A percentile compares a stretch with the other conserved stretches of the same genome.
phyloP scores from a whole-genome alignment of 306 rosid genomes.

The Comarum palustre region DNA sequence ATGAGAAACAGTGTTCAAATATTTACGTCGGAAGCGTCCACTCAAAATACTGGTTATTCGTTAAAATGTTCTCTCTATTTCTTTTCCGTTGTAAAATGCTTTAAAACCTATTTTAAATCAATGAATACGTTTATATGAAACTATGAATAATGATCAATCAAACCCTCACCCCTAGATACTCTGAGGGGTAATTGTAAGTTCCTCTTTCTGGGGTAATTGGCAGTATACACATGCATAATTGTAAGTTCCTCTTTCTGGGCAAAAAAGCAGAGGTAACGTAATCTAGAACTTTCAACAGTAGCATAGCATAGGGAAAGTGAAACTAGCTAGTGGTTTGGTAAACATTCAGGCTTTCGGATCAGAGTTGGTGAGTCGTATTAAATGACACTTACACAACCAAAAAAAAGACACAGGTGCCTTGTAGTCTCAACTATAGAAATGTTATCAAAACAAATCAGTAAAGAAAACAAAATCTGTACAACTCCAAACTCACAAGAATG shows the following conservation, averaged over 20 bases:
- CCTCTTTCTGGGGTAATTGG: neutral
- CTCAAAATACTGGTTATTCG: neutral
- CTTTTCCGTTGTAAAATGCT: neutral
- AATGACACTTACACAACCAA: neutral
- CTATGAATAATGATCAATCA: neutral
- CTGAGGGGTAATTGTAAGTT: neutral
- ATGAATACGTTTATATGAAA: neutral
- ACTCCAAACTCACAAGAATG: neutral
- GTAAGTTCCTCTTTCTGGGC: neutral
- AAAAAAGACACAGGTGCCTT: neutral
- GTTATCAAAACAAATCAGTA: neutral
- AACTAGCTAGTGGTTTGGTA: neutral
- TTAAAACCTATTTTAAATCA: neutral
- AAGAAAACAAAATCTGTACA: neutral
- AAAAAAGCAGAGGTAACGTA: neutral
- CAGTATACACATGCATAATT: too few species aligned
- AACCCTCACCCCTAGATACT: neutral
- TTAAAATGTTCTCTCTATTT: neutral
- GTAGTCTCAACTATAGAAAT: neutral
- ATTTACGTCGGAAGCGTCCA: neutral
- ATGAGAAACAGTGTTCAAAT: neutral
- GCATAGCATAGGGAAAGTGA: neutral
- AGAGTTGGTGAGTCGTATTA: neutral
- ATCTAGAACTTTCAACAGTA: neutral
- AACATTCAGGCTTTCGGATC: neutral